Percentiles rank a stretch among this genome's conserved stretches.
Evolutionary conservation across 2,329 filamentous ascomycete genomes (phyloP).

Genomic region (Colletotrichum musae): DNA sequence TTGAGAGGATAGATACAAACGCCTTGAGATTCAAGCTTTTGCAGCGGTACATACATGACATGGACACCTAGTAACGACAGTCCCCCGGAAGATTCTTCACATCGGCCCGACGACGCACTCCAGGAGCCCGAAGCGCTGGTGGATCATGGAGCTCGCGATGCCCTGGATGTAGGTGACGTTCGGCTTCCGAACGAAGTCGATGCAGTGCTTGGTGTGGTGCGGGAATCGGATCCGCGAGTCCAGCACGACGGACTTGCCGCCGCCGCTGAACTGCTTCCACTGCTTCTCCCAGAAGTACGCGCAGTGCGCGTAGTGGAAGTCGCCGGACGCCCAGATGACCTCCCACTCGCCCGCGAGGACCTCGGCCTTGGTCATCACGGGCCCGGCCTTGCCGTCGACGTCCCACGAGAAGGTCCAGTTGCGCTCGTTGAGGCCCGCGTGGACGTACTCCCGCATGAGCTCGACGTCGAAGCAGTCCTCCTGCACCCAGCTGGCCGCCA

Average conservation of each 20-base stretch:
- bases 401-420: constrained; percentile 2
- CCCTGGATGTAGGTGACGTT: not conserved
- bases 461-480: not conserved
- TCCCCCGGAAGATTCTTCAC: not conserved
- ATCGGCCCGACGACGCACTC: constrained; percentile 2
- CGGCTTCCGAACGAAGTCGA: not conserved
- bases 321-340: not conserved
- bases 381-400: not conserved
- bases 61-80: no score
- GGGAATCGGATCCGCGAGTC: not conserved
- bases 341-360: not conserved
- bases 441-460: not conserved
- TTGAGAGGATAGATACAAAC: no score
- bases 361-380: not conserved
- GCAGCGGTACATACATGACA: no score
- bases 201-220: constrained; percentile 6
- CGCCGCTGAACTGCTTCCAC: not conserved
- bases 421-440: not conserved
- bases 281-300: constrained; percentile 4
- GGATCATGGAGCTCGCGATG: not conserved
- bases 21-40: no score
- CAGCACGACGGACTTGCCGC: not conserved
- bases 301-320: constrained; percentile 8
- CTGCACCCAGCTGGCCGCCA: constrained; percentile 3
- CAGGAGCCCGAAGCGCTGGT: not conserved